Evolutionary conservation across 805 yeast species (phyloP), one percentile per base, ranked within the genome.

Genomic region (Nakazawaea ishiwadae): DNA sequence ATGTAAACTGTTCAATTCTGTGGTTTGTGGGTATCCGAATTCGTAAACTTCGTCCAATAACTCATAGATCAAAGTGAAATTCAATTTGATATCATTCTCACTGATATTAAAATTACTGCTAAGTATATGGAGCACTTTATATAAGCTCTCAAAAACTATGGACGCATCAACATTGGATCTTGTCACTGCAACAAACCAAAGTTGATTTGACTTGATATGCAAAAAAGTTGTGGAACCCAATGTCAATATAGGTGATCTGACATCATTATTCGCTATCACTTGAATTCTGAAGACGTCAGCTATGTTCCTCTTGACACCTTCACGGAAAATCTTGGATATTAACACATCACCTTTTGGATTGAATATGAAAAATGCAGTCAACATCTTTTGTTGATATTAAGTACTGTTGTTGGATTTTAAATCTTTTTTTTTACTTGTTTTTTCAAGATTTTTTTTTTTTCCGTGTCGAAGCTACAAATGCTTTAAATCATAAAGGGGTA

Each of bases 281-380:
- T 91, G 96, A 41, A 89, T 81, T n/a, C 96, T 74, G 55, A 91
- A 91, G 23, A 89, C 86, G 51, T 90, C 97, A 14, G 93, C 69
- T 16, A 90, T 79, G 41, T 84, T 84, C 39, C 91, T 64, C 50
- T 86, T 78, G 42, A 88, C 76, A 2, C 90, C 87, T 41, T 84
- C 88, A 43, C 81, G 72, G 59, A 81, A 81, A 28, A 85, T 56
- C 40, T 84, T 76, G 17, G 93, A 81, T 39, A 90, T 77, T 31
- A 91, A 66, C 16, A 88, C 79, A 56, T 90, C 97, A 4, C 97
- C 98, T 45, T 83, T 78, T 40, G 71, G 70, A 52, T 84, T 86
- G 65, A 75, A 85, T 12, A 91, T 67, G 51, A 90, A 77, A n/a
- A 91, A 57, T 0, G 88, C 96, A 37, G 87, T 75, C 43, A 91